Evolutionary conservation across 352 stramenopile genomes (phyloP), one percentile per base, ranked within the genome.

Genomic region (Achlya hypogyna): DNA sequence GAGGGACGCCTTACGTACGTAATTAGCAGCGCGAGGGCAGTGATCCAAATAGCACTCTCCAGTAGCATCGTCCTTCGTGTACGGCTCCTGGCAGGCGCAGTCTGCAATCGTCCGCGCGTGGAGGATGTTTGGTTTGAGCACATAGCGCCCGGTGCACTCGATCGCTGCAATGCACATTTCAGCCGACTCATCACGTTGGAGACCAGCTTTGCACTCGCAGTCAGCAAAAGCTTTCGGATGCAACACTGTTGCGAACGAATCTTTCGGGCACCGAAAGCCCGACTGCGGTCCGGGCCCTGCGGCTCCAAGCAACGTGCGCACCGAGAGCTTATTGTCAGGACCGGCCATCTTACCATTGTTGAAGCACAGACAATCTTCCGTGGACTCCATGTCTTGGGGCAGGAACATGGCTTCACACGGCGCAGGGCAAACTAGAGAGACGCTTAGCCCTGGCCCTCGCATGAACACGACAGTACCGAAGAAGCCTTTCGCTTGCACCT

Each of bases 341-440:
- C 49, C 31, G 2, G 49, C 25, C 12, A 16, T 10, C 8, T 56
- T 56, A n/a, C 49, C 49, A 16, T 10, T 16, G n/a, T 14, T 42
- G 4, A 58, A 42, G 54, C 85, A 92, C 28, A 84, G 23, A 38
- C 85, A 94, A 67, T 94, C 81, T 38, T 89, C 77, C 40, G 87
- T 73, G 51, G 74, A 79, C 47, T 90, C 79, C 85, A 94, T 92
- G 70, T 94, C 85, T 42, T 79, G 78, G 40, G 85, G 83, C n/a
- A 92, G 75, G 31, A 92, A 62, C 79, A 85, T 89, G 58, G 85
- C 82, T 23, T 85, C 67, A 22, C 85, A 93, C 32, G 78, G 78
- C 22, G 73, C 49, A 18, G 84, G 84, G 51, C 85, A 94, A 35
- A 81, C 77, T 84, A 72, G 9, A 70, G 28, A 38, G 64, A 16